phyloP scores from a whole-genome alignment of 2,329 filamentous ascomycete genomes.

The Zelopaecilomyces penicillatus region DNA sequence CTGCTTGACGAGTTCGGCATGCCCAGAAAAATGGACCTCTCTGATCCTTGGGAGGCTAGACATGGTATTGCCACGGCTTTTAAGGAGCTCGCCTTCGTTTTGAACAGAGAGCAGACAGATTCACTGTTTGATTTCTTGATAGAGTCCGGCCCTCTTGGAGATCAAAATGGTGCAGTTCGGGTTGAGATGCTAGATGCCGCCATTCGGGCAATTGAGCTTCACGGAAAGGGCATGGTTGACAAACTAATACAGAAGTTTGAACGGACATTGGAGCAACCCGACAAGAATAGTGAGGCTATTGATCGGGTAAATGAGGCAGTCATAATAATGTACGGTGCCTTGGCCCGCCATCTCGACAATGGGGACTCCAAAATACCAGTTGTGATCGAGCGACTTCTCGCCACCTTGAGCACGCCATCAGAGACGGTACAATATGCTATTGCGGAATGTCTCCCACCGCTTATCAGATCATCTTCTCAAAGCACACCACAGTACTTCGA shows the following conservation, averaged over 20 bases:
- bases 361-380: conserved; percentile 84
- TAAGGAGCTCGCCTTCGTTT: conserved; percentile 65
- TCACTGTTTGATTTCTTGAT: conserved; percentile 80
- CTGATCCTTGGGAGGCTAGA: conserved; percentile 84
- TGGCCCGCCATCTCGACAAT: conserved; percentile 75
- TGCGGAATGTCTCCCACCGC: conserved; percentile 82
- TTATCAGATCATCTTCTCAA: conserved; percentile 73
- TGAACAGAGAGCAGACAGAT: conserved; percentile 62
- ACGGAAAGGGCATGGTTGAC: conserved; percentile 77
- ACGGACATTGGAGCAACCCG: conserved; percentile 73
- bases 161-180: conserved; percentile 68
- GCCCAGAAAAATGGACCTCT: conserved; percentile 77
- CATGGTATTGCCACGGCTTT: conserved; percentile 86
- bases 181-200: conserved; percentile 89
- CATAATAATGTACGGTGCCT: conserved; percentile 91
- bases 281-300: conserved; percentile 69
- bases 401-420: conserved; percentile 85
- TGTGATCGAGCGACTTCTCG: conserved; percentile 77
- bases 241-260: conserved; percentile 90
- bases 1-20: conserved; percentile 91
- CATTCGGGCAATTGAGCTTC: conserved; percentile 67
- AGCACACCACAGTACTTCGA: conserved; percentile 74
- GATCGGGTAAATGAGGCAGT: conserved; percentile 95
- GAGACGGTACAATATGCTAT: conserved; percentile 97
- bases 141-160: conserved; percentile 76